Base-by-base conservation (phyloP, 352 stramenopile genomes). In the Phytophthora sansomeana region DNA sequence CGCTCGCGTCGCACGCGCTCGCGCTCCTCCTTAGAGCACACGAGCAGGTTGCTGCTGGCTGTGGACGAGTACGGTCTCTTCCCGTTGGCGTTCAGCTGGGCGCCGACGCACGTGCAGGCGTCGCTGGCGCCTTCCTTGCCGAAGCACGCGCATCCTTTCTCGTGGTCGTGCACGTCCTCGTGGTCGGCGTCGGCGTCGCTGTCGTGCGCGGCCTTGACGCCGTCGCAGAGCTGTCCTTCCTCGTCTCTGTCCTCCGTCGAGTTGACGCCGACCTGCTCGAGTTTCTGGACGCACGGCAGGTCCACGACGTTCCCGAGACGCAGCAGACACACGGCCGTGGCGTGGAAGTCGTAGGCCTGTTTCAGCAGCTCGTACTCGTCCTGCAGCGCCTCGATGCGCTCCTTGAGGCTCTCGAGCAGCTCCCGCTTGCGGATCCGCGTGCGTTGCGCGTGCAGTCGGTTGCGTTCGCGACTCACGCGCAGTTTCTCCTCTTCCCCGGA, bases 371-470 rank as follows among this genome's bases (percentile, higher is more conserved):
- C 72, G 57, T 85, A 78, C 63, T 93, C 85, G 32, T 74, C 70
- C 59, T 91, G 72, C 24, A 93, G 64, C 41, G 72, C 71, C 28
- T 78, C 63, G 33, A 93, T 91, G 41, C 81, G 82, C 53, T 90
- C 83, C 51, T 90, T 93, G 16, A 93, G 72, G 47, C 76, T 88
- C 72, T 91, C 82, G 3, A 93, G 69, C 53, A 91, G 54, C 75
- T 93, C 82, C 36, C 85, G 80, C 63, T 93, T 93, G 41, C 85
- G 85, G 57, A 89, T 90, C 5, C 85, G 72, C 55, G 82, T 93
- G 47, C 82, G 85, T 63, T 93, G 85, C 4, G 85, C 82, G 48
- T 93, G 85, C 14, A 93, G 72, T 0, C 85, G 85, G 63, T 93
- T 93, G 30, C 85, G 85, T 42, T 93, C 85, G 47, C 85, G 79